phyloP scores from a whole-genome alignment of 73 alveolate species.

The Paraurostyla sp. region DNA sequence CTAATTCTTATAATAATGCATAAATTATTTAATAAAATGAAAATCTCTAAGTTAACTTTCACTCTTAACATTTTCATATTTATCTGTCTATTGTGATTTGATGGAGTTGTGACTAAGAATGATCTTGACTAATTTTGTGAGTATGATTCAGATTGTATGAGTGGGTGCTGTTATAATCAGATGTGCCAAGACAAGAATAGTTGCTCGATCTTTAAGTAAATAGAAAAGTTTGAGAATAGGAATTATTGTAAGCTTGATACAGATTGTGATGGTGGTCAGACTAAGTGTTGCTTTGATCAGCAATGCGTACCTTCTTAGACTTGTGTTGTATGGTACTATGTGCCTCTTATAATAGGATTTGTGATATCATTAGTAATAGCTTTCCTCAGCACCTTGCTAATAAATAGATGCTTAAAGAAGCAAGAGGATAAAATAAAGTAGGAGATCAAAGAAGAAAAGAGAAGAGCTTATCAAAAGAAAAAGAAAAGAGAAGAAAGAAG shows the following conservation, averaged over 20 bases:
- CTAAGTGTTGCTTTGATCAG: background rate
- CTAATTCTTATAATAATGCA: background rate
- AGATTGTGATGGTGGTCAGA: background rate
- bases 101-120: too few relatives aligned
- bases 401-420: background rate
- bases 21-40: too few relatives aligned
- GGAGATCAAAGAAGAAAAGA: background rate
- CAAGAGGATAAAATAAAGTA: background rate
- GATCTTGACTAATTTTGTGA: background rate
- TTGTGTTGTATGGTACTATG: background rate
- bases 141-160: background rate
- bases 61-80: too few relatives aligned
- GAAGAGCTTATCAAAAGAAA: background rate
- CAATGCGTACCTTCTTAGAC: background rate
- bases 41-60: too few relatives aligned
- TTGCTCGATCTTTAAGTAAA: background rate
- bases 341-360: background rate
- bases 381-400: too few relatives aligned
- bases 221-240: background rate
- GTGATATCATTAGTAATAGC: background rate
- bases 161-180: background rate
- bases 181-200: background rate
- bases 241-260: background rate
- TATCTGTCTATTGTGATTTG: too few relatives aligned
- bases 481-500: background rate